Evolutionary conservation across 1,284 basidiomycete genomes (phyloP), one percentile per base, ranked within the genome.

Genomic region (Ustilago trichophora): DNA sequence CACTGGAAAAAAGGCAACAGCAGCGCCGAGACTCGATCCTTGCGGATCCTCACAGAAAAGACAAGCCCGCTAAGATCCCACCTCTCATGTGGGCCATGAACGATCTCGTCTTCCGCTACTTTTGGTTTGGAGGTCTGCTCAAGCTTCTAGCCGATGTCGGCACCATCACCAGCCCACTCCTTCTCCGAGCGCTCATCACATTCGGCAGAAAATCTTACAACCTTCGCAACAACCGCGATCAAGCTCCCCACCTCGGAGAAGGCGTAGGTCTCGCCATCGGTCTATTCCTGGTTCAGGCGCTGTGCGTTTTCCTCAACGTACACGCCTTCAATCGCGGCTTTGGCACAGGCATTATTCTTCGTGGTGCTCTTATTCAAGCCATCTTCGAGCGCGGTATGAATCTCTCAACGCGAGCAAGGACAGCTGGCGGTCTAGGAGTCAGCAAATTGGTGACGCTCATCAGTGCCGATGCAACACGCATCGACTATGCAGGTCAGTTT

Each of bases 201-300:
- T 94, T 93, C 81, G 87, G 87, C 1, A 85, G 87, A 0, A 77
- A 86, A 13, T 91, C 90, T 0, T 90, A 90, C 71, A 18, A 56
- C 69, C 13, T 87, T 86, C 0, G 77, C 65, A 86, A 38, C 78
- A 0, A n/a, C n/a, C n/a, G 90, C 4, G 49, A 37, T 18, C 43
- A 40, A 35, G 51, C 51, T 3, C 46, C 51, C 19, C 26, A 33
- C 37, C 31, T 91, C 27, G 90, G 91, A 3, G 81, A 82, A 38
- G 92, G 92, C 9, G 84, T 94, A 16, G 92, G 91, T 4, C 85
- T 91, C 29, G 86, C 88, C 3, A 85, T 93, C 59, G 87, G 84
- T 13, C 43, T 72, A 8, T 71, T 56, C 40, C 31, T 60, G 9
- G 43, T 69, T 25, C 64, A 72, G n/a, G 46, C 49, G 7, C n/a